Conservation (phyloP, 2,329 filamentous ascomycete genomes). For the Ophiostoma tasmaniense region DNA sequence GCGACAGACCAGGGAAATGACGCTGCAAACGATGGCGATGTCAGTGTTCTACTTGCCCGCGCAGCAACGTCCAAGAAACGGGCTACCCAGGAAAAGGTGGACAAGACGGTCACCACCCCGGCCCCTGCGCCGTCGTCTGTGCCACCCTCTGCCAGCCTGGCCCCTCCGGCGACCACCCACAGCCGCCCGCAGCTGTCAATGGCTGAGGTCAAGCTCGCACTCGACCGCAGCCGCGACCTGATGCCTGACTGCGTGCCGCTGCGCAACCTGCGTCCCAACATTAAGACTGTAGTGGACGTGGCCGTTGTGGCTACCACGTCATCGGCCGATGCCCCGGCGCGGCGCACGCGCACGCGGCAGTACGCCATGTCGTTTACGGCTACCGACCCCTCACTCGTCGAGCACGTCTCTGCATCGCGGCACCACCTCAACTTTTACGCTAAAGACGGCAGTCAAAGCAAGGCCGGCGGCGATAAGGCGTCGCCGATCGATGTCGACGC, state of each 20-base stretch:
- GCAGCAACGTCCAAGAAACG: slow-evolving; percentile 2
- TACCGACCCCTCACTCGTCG: slow-evolving; percentile 37
- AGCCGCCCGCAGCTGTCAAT: slow-evolving; percentile 21
- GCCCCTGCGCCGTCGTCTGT: not conserved
- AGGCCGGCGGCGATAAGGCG: not conserved
- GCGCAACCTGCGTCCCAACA: slow-evolving; percentile 41
- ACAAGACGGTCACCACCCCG: not conserved
- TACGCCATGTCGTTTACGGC: slow-evolving; percentile 51
- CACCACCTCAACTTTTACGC: slow-evolving; percentile 28
- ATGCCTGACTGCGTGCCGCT: slow-evolving; percentile 47
- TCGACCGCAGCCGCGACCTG: slow-evolving; percentile 40
- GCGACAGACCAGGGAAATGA: not conserved
- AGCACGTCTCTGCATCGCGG: slow-evolving; percentile 11
- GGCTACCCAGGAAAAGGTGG: not conserved
- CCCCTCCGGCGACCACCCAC: not conserved
- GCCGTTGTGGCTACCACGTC: slow-evolving; percentile 44
- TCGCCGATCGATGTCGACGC: slow-evolving; percentile 32
- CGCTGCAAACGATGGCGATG: not conserved
- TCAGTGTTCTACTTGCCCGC: slow-evolving; percentile 14
- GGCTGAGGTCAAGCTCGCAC: slow-evolving; percentile 35
- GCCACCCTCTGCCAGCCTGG: not conserved
- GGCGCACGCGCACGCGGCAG: slow-evolving; percentile 49
- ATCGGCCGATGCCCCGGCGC: slow-evolving; percentile 32
- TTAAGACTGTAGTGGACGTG: slow-evolving; percentile 43
- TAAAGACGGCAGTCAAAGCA: not conserved